Evolutionary conservation across 768 basidiomycete species (phyloP).

Genomic region (Lentinula edodes): DNA sequence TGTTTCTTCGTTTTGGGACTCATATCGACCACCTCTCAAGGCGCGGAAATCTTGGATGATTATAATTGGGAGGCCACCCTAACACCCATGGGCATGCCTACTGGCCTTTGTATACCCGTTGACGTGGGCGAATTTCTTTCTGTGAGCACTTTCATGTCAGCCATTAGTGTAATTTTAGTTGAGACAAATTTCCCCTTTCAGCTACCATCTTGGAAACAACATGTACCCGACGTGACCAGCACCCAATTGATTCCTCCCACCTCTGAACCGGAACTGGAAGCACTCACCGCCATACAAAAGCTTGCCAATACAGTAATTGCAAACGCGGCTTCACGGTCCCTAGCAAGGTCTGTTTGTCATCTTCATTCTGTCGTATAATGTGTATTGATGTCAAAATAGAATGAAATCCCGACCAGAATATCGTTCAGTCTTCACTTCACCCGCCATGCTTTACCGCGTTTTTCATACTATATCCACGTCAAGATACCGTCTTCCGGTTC

Average conservation of each 20-base stretch:
- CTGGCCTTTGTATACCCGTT: slow-evolving; percentile 87
- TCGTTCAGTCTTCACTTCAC: slow-evolving; percentile 69
- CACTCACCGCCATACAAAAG: slow-evolving; percentile 87
- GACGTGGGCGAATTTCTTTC: slow-evolving; percentile 76
- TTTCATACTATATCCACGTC: slow-evolving; percentile 85
- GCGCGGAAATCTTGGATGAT: slow-evolving; percentile 90
- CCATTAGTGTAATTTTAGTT: background rate
- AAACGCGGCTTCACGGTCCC: slow-evolving; percentile 85
- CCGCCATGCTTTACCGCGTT: slow-evolving; percentile 76
- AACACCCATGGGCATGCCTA: slow-evolving; percentile 79
- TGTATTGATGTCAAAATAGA: slow-evolving; percentile 28
- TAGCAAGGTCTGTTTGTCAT: slow-evolving; percentile 59
- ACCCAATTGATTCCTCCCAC: slow-evolving; percentile 59
- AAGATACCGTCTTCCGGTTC: slow-evolving; percentile 86
- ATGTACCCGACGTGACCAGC: slow-evolving; percentile 29
- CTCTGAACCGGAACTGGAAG: slow-evolving; percentile 70
- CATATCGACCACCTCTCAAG: slow-evolving; percentile 86
- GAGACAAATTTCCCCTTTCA: slow-evolving; percentile 20
- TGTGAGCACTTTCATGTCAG: slow-evolving; percentile 38
- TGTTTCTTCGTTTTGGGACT: slow-evolving; percentile 95
- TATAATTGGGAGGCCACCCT: slow-evolving; percentile 90
- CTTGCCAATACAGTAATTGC: slow-evolving; percentile 94
- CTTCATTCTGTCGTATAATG: background rate
- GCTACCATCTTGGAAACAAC: slow-evolving; percentile 66
- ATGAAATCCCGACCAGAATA: slow-evolving; percentile 78